Base-by-base conservation (phyloP, 208 protist species). In the Trypanosoma avium region DNA sequence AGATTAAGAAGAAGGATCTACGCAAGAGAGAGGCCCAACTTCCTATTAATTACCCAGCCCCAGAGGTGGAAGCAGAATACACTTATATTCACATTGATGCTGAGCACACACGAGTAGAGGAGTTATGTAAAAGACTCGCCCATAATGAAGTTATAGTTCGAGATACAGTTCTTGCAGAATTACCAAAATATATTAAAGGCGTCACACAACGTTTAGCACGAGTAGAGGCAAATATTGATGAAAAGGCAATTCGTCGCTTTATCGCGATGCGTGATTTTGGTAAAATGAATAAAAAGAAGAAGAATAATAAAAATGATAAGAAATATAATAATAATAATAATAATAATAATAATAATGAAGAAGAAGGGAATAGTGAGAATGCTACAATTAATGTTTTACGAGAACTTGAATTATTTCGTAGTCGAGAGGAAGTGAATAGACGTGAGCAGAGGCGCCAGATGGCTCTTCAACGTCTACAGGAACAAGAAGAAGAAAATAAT, bases 1-100 rank as follows among this genome's bases (percentile, higher is more conserved):
- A 88, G 69, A 89, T 95, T 53, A 95, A 95, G 67, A 95, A 93
- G 76, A 95, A 95, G 73, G 89, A 95, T 12, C 67, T 95, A 10
- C 83, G 89, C 50, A 83, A 82, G 60, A 59, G 89, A 15, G 69
- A 84, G 64, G 83, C 89, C 48, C 89, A 95, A 77, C 75, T 95
- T 10, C 89, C 89, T n/a, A 95, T 95, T 55, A 95, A 95, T 73
- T 95, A 92, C 74, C 88, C 89, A 3, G 81, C 82, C 40, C 85
- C 89, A 21, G 73, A 76, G 29, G 75, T 92, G 8, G 53, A 67
- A 5, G 75, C 79, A 10, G 75, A 77, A 3, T 56, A 69, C n/a
- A 57, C 56, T n/a, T n/a, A n/a, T 33, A 78, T 88, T 21, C 68
- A 81, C 38, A 30, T 92, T 17, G 75, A 88, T 46, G 60, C 50